Conservation (phyloP, 805 yeast species). For the Barnettozyma siamensis region DNA sequence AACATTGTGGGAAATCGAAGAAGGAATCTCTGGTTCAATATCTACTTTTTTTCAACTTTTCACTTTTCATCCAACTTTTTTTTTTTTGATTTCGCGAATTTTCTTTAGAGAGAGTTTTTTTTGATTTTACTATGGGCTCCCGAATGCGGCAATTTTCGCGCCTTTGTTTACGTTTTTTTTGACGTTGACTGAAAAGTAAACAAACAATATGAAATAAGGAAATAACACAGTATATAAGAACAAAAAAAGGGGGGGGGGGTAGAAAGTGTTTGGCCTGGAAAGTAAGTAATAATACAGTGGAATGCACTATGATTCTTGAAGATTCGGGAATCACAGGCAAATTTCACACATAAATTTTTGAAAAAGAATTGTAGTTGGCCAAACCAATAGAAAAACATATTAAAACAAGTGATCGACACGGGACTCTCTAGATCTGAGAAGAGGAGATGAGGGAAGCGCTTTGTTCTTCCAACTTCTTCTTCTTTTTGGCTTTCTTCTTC, state of each 20-base stretch:
- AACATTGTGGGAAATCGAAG: constrained; percentile 5
- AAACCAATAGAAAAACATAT: too few relatives aligned
- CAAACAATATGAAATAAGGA: neutral
- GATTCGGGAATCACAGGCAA: too few relatives aligned
- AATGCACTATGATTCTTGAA: too few relatives aligned
- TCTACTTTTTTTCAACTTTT: neutral
- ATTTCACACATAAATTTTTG: too few relatives aligned
- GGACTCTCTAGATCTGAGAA: neutral
- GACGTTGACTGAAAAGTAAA: neutral
- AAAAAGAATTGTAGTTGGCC: too few relatives aligned
- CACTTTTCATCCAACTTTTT: neutral
- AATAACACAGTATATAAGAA: too few relatives aligned
- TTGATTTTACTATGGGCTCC: too few relatives aligned
- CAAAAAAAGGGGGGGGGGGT: too few relatives aligned
- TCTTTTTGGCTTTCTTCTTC: constrained; percentile 49
- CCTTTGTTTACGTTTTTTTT: neutral
- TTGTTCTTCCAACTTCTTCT: constrained; percentile 37
- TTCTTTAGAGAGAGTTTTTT: too few relatives aligned
- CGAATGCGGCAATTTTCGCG: neutral
- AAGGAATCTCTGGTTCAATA: too few relatives aligned
- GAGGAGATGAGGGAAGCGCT: neutral
- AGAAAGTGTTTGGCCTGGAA: too few relatives aligned
- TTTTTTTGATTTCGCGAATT: constrained; percentile 1
- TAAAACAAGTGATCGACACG: neutral
- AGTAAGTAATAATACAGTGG: neutral